Conservation (phyloP, 331 rosid genomes). For the Malus hybrid region DNA sequence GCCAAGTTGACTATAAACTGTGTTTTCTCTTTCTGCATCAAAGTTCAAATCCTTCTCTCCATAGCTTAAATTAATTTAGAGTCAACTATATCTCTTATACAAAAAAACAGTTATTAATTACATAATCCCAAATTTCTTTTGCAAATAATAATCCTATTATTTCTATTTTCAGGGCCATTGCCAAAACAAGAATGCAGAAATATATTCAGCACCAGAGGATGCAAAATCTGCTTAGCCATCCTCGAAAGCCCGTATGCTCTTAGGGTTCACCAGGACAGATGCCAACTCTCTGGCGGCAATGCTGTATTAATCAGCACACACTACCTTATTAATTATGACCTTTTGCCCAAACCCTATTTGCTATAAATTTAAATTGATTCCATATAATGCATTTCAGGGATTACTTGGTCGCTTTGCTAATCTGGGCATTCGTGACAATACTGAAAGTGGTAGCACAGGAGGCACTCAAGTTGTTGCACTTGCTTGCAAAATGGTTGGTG, state of each 20-base stretch:
- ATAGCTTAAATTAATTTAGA: neutral
- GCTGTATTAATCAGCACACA: conserved; percentile 24
- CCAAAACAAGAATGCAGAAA: conserved; percentile 89
- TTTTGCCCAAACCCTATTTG: neutral
- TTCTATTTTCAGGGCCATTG: conserved; percentile 49
- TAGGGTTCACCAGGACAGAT: conserved; percentile 71
- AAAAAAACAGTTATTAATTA: neutral
- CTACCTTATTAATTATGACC: neutral
- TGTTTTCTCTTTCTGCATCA: neutral
- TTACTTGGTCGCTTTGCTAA: conserved; percentile 52
- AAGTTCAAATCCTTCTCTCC: neutral
- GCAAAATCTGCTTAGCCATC: conserved; percentile 79
- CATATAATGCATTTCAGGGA: conserved; percentile 31
- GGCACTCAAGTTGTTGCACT: conserved; percentile 70
- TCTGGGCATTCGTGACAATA: conserved; percentile 66
- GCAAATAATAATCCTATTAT: neutral
- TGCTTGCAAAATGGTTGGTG: conserved; percentile 95
- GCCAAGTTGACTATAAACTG: neutral
- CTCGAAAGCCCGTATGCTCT: conserved; percentile 67
- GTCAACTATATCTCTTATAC: neutral
- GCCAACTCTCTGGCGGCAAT: conserved; percentile 48
- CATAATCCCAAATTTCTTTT: neutral
- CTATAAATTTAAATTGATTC: neutral
- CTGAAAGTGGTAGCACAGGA: conserved; percentile 39
- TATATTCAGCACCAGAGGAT: conserved; percentile 63